Evolutionary conservation across 257 asterid genomes (phyloP).

Genomic region (Osmanthus fragrans): DNA sequence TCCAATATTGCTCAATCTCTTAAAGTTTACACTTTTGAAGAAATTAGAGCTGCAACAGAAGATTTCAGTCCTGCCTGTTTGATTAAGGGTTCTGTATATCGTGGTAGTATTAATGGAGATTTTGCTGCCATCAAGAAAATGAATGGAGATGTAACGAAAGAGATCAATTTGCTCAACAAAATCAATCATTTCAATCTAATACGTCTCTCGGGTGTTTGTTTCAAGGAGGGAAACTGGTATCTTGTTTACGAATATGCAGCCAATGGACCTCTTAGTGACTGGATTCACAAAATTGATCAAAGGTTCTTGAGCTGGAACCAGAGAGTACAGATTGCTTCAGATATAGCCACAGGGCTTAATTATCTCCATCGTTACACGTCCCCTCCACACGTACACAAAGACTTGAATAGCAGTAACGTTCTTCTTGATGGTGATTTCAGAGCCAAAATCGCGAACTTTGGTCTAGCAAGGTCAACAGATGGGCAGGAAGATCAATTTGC

Average conservation of each 20-base stretch:
- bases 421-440: conserved; percentile 67
- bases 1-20: conserved; percentile 71
- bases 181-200: conserved; percentile 87
- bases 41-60: conserved; percentile 60
- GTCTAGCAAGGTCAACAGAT: conserved; percentile 70
- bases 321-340: conserved; percentile 69
- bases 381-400: conserved; percentile 83
- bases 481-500: conserved; percentile 68
- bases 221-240: conserved; percentile 74
- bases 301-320: conserved; percentile 52
- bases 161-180: conserved; percentile 68
- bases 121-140: conserved; percentile 83
- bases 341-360: conserved; percentile 76
- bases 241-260: conserved; percentile 82
- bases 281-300: conserved; percentile 38
- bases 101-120: conserved; percentile 75
- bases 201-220: conserved; percentile 79
- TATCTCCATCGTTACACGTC: conserved; percentile 81
- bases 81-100: conserved; percentile 77
- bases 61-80: conserved; percentile 51
- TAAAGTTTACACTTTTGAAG: conserved; percentile 60
- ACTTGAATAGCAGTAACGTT: conserved; percentile 62
- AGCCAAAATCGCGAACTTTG: conserved; percentile 71
- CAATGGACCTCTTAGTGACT: conserved; percentile 63
- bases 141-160: conserved; percentile 80